These are phyloP conservation scores for Coprinopsis strossmayeri DNA, from an alignment of 768 basidiomycete genomes.

Conservation along the genomic window DNA sequence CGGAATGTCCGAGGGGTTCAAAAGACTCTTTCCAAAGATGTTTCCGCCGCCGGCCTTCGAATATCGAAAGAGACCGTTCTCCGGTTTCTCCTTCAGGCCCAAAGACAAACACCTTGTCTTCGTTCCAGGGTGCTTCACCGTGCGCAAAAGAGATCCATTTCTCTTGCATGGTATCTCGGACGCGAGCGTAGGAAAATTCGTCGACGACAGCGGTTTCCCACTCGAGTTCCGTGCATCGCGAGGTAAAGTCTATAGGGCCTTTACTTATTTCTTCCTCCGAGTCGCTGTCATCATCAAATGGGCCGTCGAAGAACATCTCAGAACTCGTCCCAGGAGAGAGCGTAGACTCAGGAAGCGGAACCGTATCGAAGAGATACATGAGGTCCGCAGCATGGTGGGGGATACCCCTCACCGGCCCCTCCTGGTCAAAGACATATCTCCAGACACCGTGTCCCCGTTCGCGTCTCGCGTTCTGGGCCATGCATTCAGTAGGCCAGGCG, in stretches of 20 bases:
- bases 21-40: constrained; percentile 59
- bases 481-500: constrained; percentile 71
- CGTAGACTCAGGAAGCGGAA: constrained; percentile 42
- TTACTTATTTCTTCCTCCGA: constrained; percentile 10
- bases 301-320: constrained; percentile 25
- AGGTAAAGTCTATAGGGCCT: constrained; percentile 2
- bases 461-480: constrained; percentile 42
- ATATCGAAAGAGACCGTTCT: constrained; percentile 58
- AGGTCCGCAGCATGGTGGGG: constrained; percentile 71
- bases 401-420: constrained; percentile 54
- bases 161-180: constrained; percentile 66
- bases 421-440: constrained; percentile 82
- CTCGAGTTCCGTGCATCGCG: constrained; percentile 20
- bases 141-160: constrained; percentile 73
- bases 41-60: constrained; percentile 56
- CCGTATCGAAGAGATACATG: constrained; percentile 74
- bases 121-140: constrained; percentile 67
- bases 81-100: constrained; percentile 81
- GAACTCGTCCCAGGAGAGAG: constrained; percentile 11
- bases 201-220: constrained; percentile 59
- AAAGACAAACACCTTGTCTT: constrained; percentile 68
- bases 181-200: constrained; percentile 57
- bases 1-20: constrained; percentile 57
- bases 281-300: constrained; percentile 23
- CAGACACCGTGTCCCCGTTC: constrained; percentile 60